phyloP scores from a whole-genome alignment of 2,329 filamentous ascomycete species.

The Chrysoporthe puriensis region DNA sequence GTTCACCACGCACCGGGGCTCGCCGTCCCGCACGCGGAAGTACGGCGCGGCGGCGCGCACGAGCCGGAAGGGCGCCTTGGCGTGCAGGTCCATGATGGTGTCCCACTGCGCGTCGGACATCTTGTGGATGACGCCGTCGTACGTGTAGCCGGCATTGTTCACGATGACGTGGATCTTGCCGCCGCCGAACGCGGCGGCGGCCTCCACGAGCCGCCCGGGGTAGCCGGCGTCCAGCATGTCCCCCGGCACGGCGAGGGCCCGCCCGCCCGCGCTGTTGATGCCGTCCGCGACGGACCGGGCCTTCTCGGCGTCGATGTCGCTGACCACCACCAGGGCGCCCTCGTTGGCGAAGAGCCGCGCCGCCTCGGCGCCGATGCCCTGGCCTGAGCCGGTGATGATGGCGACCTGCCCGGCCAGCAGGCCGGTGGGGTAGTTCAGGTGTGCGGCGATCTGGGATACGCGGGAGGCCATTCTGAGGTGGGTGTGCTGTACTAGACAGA shows the following conservation, averaged over 20 bases:
- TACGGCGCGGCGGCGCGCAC: constrained; percentile 80
- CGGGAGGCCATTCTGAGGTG: constrained; percentile 53
- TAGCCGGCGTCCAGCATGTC: constrained; percentile 76
- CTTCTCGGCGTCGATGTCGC: constrained; percentile 81
- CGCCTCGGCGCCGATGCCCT: constrained; percentile 86
- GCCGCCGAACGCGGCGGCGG: constrained; percentile 74
- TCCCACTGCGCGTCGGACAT: constrained; percentile 93
- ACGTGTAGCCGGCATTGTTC: constrained; percentile 91
- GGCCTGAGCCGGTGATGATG: constrained; percentile 84
- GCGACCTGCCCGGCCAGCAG: constrained; percentile 79
- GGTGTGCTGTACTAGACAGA: neutral
- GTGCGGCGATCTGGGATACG: constrained; percentile 71
- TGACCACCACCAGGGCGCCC: constrained; percentile 81
- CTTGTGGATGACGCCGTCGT: constrained; percentile 92
- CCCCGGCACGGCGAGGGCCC: constrained; percentile 74
- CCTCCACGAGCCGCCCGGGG: constrained; percentile 72
- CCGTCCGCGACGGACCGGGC: constrained; percentile 66
- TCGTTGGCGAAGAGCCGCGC: constrained; percentile 85
- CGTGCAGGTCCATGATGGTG: constrained; percentile 81
- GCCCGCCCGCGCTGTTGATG: constrained; percentile 70
- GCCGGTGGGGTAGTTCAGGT: constrained; percentile 82
- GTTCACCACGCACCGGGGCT: constrained; percentile 78
- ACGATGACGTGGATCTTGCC: constrained; percentile 92
- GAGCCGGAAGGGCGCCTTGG: constrained; percentile 83
- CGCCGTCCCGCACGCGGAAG: constrained; percentile 84